Percentiles rank a stretch among this genome's conserved stretches.
These are phyloP conservation scores for Yarrowia alimentaria DNA, from an alignment of 805 yeast species.

Conservation along the genomic window DNA sequence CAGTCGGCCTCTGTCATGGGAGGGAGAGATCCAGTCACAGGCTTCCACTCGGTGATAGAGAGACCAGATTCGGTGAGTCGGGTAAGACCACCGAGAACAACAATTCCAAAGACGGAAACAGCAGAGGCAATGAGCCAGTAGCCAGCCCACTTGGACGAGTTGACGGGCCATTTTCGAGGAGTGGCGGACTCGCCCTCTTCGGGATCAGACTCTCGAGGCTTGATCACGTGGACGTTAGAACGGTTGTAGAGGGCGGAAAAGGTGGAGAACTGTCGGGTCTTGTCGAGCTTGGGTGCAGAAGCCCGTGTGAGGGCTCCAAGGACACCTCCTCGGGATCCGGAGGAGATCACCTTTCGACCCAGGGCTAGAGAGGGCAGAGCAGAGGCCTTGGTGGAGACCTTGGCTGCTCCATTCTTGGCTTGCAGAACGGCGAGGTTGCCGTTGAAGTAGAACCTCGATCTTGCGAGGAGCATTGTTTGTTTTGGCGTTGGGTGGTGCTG, in stretches of 20 bases:
- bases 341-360: conserved; percentile 21
- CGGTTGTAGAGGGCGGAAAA: conserved; percentile 9
- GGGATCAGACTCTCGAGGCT: conserved; percentile 22
- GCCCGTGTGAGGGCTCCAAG: conserved; percentile 17
- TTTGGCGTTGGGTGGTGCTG: neutral
- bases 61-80: conserved; percentile 94
- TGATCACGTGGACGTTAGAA: conserved; percentile 22
- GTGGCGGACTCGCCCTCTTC: neutral
- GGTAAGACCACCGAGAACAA: conserved; percentile 93
- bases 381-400: conserved; percentile 16
- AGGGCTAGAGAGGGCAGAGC: conserved; percentile 21
- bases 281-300: conserved; percentile 16
- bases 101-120: conserved; percentile 88
- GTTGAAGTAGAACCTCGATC: conserved; percentile 27
- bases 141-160: conserved; percentile 63
- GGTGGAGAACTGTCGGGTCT: conserved; percentile 26
- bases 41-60: conserved; percentile 97
- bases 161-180: conserved; percentile 35
- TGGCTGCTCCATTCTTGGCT: conserved; percentile 18
- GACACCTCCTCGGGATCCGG: conserved; percentile 10
- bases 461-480: conserved; percentile 22
- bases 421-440: conserved; percentile 27
- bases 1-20: conserved; percentile 80
- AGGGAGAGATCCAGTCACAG: conserved; percentile 92
- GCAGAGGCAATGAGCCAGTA: conserved; percentile 88